Evolutionary conservation across 2,329 filamentous ascomycete genomes (phyloP).

Genomic region (Phoma herbarum): DNA sequence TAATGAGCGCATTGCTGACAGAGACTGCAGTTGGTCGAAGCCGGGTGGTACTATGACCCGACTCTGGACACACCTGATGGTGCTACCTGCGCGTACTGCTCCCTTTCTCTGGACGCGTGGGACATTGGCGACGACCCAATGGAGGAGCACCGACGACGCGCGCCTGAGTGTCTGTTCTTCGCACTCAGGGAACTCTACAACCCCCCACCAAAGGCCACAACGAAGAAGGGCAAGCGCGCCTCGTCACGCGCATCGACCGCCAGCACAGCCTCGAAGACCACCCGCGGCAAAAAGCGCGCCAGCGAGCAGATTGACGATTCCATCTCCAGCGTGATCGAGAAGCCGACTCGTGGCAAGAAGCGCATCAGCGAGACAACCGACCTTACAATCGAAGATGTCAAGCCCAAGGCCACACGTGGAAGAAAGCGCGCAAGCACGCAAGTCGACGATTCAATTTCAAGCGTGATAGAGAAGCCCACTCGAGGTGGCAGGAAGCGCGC

Average conservation of each 20-base stretch:
- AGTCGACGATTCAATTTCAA: constrained; percentile 19
- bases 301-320: constrained; percentile 30
- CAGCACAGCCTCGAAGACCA: constrained; percentile 25
- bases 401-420: constrained; percentile 19
- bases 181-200: constrained; percentile 67
- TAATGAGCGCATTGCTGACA: constrained; percentile 69
- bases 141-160: constrained; percentile 86
- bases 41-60: constrained; percentile 94
- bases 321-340: constrained; percentile 9
- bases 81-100: constrained; percentile 90
- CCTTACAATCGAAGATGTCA: constrained; percentile 5
- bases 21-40: constrained; percentile 87
- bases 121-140: constrained; percentile 89
- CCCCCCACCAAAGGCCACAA: constrained; percentile 30
- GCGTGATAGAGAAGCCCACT: constrained; percentile 21
- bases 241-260: constrained; percentile 38
- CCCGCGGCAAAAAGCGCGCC: constrained; percentile 31
- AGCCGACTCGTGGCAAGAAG: constrained; percentile 22
- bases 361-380: constrained; percentile 25
- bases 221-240: constrained; percentile 41
- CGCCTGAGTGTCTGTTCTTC: constrained; percentile 85
- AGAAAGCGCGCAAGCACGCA: constrained; percentile 32
- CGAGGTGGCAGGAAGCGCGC: constrained; percentile 23
- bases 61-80: constrained; percentile 84
- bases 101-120: constrained; percentile 91